Base-by-base conservation (phyloP, 192 early-diverging fungal species). In the Helicostylum pulchrum region DNA sequence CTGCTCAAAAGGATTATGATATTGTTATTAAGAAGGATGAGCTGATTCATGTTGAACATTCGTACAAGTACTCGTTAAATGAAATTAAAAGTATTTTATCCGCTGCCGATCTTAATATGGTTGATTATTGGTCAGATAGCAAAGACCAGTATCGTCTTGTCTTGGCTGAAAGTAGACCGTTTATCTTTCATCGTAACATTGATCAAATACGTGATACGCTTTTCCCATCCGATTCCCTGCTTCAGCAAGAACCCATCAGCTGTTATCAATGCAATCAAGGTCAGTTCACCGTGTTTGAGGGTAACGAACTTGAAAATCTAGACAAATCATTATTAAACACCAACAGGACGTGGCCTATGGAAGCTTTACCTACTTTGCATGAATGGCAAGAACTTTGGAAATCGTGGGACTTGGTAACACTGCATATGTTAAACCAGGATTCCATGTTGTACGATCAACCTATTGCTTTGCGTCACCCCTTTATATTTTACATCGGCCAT, bases 401-500 rank as follows among this genome's bases (percentile, higher is more conserved):
- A 46, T 75, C 81, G 8, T 93, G 90, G 89, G 94, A 97, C 50
- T 61, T 75, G 4, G 79, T 95, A 31, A 84, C 86, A 1, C 70
- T 72, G 34, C 74, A 72, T 5, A 84, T 94, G 65, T 84, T 92
- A 42, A 74, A 82, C 8, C 68, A 64, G 12, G 63, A 67, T 0
- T 63, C 77, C 12, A 84, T 80, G 72, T 56, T 87, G 0, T 66
- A 83, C 31, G 82, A 84, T 34, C 78, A 82, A 42, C 92, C 95
- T n/a, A 97, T 95, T 52, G 73, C 77, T 7, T 77, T 95, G 12
- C 85, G 95, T 14, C 92, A 93, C 60, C 94, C 92, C 6, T 93
- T 90, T 72, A 84, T 95, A 0, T 96, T 96, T 62, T 96, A 96
- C 64, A 70, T 93, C 10, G 94, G 93, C 8, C 94, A 96, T 61